Base-by-base conservation (phyloP, 1,284 basidiomycete species). In the Ustilago curta region DNA sequence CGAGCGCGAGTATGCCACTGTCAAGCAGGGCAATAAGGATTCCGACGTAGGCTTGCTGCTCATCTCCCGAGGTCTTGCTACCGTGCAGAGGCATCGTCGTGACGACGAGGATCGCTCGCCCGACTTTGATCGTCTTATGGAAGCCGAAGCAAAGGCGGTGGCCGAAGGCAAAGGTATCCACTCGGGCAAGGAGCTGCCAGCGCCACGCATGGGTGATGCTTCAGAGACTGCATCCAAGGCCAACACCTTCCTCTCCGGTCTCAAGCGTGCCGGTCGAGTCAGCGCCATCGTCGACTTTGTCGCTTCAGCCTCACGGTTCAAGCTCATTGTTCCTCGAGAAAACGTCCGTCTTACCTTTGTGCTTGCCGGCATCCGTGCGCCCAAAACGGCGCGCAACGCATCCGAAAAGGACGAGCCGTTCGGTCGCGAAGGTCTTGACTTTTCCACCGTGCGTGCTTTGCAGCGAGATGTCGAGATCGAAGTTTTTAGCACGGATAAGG, bases 401-500 rank as follows among this genome's bases (percentile, higher is more conserved):
- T 90, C 89, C 18, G 96, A 98, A 79, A 94, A 94, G 86, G 88
- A 91, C 64, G 96, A 99, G 83, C 93, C 95, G 2, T 97, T 88
- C 83, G 96, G 95, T 8, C 79, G 86, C 1, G 95, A 99, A 85
- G 90, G 94, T 2, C 87, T 90, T 8, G 92, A 93, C 44, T 98
- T 93, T 79, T 89, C 93, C 4, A 90, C 90, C 12, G 89, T 90
- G 50, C 89, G 89, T 64, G 94, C 92, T 81, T 91, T 97, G 90
- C 97, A 99, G 85, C 90, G 95, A 25, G 97, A 99, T 81, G 91
- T 95, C 16, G 96, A 99, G 85, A 91, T 98, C 68, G 91, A 93
- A 76, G 90, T 97, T 48, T 92, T 96, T 65, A 89, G 90, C 47
- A 90, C 91, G 16, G 96, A 99, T 87, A 97, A 97, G 87, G 91